A percentile compares a stretch with the other conserved stretches of the same genome.
phyloP scores from a whole-genome alignment of 805 yeast species.

The Saturnispora besseyi region DNA sequence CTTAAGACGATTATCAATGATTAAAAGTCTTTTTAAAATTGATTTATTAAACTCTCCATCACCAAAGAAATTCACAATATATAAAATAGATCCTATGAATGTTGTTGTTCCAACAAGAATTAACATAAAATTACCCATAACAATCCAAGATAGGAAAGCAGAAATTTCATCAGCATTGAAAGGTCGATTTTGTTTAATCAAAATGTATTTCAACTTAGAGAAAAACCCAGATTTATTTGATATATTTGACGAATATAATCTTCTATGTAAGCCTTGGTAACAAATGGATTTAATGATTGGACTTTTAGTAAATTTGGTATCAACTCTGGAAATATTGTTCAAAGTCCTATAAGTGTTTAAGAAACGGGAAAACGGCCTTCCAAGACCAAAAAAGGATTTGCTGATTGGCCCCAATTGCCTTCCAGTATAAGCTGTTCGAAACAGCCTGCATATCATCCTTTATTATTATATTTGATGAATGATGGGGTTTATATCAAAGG shows the following conservation, averaged over 20 bases:
- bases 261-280: background rate
- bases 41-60: conserved; percentile 22
- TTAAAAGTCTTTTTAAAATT: conserved; percentile 23
- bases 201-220: conserved; percentile 33
- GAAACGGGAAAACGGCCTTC: background rate
- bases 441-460: background rate
- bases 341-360: background rate
- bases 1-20: conserved; percentile 26
- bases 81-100: conserved; percentile 39
- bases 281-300: background rate
- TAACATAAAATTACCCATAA: conserved; percentile 51
- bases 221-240: background rate
- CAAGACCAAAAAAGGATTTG: background rate
- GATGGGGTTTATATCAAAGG: background rate
- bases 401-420: background rate
- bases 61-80: conserved; percentile 31
- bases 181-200: conserved; percentile 39
- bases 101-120: conserved; percentile 50
- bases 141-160: conserved; percentile 47
- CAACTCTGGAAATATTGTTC: background rate
- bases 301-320: background rate
- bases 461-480: background rate
- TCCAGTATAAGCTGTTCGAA: background rate
- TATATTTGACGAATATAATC: background rate
- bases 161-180: conserved; percentile 43